Base-by-base conservation (phyloP, 768 basidiomycete genomes). In the Ephemerocybe angulata region DNA sequence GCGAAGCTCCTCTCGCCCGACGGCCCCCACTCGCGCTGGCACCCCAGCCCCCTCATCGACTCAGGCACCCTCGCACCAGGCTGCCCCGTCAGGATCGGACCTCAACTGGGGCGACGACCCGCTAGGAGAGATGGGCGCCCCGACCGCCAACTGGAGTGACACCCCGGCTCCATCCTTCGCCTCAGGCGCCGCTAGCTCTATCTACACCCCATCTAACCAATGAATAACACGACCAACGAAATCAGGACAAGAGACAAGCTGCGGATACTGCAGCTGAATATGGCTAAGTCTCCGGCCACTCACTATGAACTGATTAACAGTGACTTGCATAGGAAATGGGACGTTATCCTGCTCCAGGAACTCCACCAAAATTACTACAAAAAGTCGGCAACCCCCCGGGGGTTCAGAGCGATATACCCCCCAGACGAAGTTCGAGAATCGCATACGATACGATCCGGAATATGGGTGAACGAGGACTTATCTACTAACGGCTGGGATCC, bases 311-410 rank as follows among this genome's bases (percentile, higher is more conserved):
- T 61, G 10, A 29, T 60, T 3, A 63, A 63, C 27, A 19, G 52
- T 28, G 24, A 35, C n/a, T 52, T 57, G 1, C 30, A 12, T 1
- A 49, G 60, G 1, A 24, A 67, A 4, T 69, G 56, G 42, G 69
- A 78, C 57, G 62, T 79, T 0, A 31, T 74, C 0, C 54, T 63
- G 0, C 15, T 77, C 10, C 76, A 79, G 59, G 76, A 78, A 65
- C 76, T 74, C 1, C 62, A 67, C 54, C 56, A 71, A 2, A 66
- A 70, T 55, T 41, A 31, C 31, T 53, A 50, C n/a, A 41, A 61
- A 7, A 21, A 58, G 31, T 62, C 65, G 0, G 27, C 50, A 2
- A 65, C 63, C 0, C 65, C 63, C 6, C 48, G 33, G 2, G 55
- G 58, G 2, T 67, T 55, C 51, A 2, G 58, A 2, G 60, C 44